Evolutionary conservation across 352 stramenopile species (phyloP).

Genomic region (Pythium volutum): DNA sequence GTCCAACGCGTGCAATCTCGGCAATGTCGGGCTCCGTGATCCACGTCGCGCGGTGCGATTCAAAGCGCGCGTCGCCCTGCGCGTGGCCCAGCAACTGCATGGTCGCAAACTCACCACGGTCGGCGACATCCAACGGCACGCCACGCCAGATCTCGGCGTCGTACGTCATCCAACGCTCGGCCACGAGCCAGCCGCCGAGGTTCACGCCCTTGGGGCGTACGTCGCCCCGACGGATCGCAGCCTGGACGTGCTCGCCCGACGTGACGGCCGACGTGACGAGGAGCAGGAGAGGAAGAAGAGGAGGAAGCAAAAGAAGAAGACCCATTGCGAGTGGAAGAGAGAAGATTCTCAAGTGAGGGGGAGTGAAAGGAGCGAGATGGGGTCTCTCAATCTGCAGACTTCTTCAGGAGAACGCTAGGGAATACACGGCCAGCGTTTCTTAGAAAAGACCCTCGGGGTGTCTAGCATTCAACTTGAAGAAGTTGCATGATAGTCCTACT

Average conservation of each 20-base stretch:
- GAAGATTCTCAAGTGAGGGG: constrained; percentile 1
- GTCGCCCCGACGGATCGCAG: constrained; percentile 15
- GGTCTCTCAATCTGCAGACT: neutral
- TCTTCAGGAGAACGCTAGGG: no score
- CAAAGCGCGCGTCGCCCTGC: constrained; percentile 35
- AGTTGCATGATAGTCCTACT: no score
- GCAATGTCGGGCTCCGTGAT: constrained; percentile 51
- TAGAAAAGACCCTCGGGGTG: neutral
- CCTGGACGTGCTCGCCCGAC: constrained; percentile 17
- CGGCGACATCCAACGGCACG: constrained; percentile 29
- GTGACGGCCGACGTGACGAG: neutral
- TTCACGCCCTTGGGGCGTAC: constrained; percentile 39
- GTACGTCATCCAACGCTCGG: constrained; percentile 56
- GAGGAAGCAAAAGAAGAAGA: neutral
- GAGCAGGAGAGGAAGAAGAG: neutral
- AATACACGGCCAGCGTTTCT: neutral
- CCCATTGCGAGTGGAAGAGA: neutral
- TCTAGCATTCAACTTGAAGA: constrained; percentile 14
- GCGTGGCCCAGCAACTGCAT: constrained; percentile 21
- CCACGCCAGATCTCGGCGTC: constrained; percentile 55
- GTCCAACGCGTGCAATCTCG: constrained; percentile 34
- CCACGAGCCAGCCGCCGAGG: constrained; percentile 38
- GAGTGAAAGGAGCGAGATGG: neutral
- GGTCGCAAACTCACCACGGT: constrained; percentile 19
- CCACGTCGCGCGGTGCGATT: constrained; percentile 52